Conservation (phyloP, 805 yeast genomes). For the Saccharomycopsis capsularis region DNA sequence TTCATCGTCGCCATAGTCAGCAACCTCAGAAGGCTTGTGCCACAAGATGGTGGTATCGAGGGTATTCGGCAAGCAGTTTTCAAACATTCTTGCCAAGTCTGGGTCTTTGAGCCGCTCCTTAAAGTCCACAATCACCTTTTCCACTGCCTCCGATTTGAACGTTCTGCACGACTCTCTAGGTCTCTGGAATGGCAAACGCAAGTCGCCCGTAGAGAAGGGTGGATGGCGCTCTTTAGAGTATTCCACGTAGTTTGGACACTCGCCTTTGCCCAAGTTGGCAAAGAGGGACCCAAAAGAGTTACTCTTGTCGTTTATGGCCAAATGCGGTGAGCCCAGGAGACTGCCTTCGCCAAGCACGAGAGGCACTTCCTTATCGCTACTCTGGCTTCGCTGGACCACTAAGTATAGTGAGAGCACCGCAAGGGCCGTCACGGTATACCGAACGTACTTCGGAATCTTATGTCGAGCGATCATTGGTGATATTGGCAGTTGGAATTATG, state of each 20-base stretch:
- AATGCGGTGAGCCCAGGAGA: too few relatives aligned
- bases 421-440: too few relatives aligned
- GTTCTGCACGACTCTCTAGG: conserved; percentile 71
- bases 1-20: neutral
- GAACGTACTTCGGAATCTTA: too few relatives aligned
- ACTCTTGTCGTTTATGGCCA: too few relatives aligned
- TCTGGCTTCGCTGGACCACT: too few relatives aligned
- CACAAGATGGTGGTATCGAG: conserved; percentile 80
- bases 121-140: conserved; percentile 48
- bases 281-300: too few relatives aligned
- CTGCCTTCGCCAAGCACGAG: too few relatives aligned
- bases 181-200: conserved; percentile 63
- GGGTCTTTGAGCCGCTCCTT: conserved; percentile 43
- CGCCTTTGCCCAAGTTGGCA: neutral
- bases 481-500: too few relatives aligned
- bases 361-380: too few relatives aligned
- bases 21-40: conserved; percentile 34
- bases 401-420: too few relatives aligned
- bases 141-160: conserved; percentile 57
- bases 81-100: conserved; percentile 69
- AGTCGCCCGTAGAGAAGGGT: conserved; percentile 53
- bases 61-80: conserved; percentile 82
- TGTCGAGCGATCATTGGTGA: too few relatives aligned
- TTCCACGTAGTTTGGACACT: conserved; percentile 57
- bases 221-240: conserved; percentile 49